These are phyloP conservation scores for Arthroderma uncinatum DNA, from an alignment of 2,329 filamentous ascomycete species.

Conservation along the genomic window DNA sequence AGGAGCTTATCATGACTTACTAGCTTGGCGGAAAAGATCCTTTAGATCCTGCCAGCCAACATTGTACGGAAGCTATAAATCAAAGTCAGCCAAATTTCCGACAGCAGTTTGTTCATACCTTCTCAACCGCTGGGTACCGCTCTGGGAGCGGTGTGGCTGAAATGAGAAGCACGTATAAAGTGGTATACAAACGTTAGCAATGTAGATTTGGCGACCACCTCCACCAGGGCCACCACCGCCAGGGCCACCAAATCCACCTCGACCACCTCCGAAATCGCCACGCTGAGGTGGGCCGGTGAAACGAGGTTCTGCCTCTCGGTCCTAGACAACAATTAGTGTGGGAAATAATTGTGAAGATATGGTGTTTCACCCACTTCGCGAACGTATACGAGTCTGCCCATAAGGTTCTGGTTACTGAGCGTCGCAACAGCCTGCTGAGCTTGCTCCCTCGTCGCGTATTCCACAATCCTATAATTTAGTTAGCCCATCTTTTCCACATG, in stretches of 20 bases:
- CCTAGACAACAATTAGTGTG: conserved; percentile 43
- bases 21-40: conserved; percentile 95
- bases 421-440: conserved; percentile 94
- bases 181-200: conserved; percentile 82
- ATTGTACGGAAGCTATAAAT: conserved; percentile 76
- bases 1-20: conserved; percentile 45
- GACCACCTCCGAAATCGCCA: conserved; percentile 49
- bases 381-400: conserved; percentile 97
- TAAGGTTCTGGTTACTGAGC: conserved; percentile 97
- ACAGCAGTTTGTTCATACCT: neutral
- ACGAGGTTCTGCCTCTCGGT: conserved; percentile 94
- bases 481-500: conserved; percentile 2
- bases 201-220: conserved; percentile 79
- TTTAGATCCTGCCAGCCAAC: conserved; percentile 99
- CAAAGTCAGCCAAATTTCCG: conserved; percentile 27
- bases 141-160: neutral
- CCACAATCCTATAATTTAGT: conserved; percentile 74
- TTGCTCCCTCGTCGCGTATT: conserved; percentile 99
- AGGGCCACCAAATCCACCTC: conserved; percentile 44
- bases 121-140: neutral
- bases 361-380: conserved; percentile 58
- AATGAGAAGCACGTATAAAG: conserved; percentile 13
- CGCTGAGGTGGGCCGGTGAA: conserved; percentile 68
- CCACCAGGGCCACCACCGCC: conserved; percentile 41
- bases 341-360: neutral